These are phyloP conservation scores for Ogataea allantospora DNA, from an alignment of 805 yeast genomes.

Conservation along the genomic window DNA sequence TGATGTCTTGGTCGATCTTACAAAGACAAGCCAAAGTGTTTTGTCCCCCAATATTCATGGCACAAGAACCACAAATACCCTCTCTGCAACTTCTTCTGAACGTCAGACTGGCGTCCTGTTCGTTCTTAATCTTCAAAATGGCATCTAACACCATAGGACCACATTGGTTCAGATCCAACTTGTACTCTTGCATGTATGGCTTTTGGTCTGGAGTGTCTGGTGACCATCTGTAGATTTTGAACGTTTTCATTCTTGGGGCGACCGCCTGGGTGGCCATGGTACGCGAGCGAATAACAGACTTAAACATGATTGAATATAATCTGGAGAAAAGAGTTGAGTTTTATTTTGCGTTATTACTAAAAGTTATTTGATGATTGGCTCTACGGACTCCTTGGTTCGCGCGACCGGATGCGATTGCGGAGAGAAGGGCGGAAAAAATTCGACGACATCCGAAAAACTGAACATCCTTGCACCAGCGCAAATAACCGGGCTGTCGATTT, in stretches of 20 bases:
- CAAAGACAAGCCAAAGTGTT: constrained; percentile 97
- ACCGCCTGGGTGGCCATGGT: constrained; percentile 54
- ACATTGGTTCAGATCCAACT: constrained; percentile 83
- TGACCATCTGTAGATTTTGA: constrained; percentile 96
- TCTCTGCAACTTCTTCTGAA: constrained; percentile 98
- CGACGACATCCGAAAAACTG: constrained; percentile 2
- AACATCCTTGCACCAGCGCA: not conserved
- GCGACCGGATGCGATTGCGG: constrained; percentile 16
- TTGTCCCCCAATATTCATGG: constrained; percentile 98
- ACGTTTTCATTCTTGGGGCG: constrained; percentile 67
- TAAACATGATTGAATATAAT: constrained; percentile 5
- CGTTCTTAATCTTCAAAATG: constrained; percentile 88
- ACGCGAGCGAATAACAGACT: constrained; percentile 21
- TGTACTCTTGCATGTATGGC: constrained; percentile 81
- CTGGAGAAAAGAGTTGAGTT: not conserved
- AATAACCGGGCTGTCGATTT: too few species aligned
- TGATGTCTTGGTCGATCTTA: constrained; percentile 77
- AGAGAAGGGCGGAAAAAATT: constrained; percentile 8
- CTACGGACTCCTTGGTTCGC: constrained; percentile 11
- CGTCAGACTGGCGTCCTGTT: constrained; percentile 92
- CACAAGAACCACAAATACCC: constrained; percentile 99
- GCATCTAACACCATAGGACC: constrained; percentile 99
- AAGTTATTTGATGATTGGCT: constrained; percentile 9
- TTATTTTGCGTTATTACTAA: constrained; percentile 7
- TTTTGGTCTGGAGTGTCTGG: constrained; percentile 94